Evolutionary conservation across 352 stramenopile genomes (phyloP).

Genomic region (Pythium diclinum): DNA sequence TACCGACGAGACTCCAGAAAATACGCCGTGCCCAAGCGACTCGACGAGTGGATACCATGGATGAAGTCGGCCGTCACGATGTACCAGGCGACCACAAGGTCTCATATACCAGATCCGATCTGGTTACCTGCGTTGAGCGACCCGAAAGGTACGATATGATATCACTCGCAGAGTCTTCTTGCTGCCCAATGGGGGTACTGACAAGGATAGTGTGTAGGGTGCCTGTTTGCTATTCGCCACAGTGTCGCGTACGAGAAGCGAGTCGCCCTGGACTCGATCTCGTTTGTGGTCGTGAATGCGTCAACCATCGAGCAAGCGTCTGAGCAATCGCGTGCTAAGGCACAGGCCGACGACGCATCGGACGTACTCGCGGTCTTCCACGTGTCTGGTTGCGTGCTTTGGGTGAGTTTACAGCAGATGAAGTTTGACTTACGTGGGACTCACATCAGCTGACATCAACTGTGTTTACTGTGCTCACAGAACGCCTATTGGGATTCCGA

Average conservation of each 20-base stretch:
- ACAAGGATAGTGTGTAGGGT: conserved; percentile 22
- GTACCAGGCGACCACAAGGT: conserved; percentile 3
- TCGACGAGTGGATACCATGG: conserved; percentile 19
- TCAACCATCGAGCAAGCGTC: neutral
- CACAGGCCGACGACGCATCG: neutral
- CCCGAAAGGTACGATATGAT: conserved; percentile 36
- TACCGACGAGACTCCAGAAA: neutral
- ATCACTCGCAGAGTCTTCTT: neutral
- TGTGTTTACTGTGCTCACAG: conserved; percentile 20
- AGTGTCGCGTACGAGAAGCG: conserved; percentile 27
- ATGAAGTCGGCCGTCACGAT: conserved; percentile 13
- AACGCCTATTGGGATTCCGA: conserved; percentile 36
- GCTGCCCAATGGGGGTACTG: neutral
- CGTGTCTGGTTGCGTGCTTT: conserved; percentile 41
- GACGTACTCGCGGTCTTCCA: conserved; percentile 33
- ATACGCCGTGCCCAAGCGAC: conserved; percentile 5
- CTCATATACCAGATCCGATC: conserved; percentile 15
- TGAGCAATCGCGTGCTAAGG: neutral
- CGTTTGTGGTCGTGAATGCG: conserved; percentile 21
- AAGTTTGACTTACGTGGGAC: neutral
- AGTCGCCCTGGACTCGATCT: conserved; percentile 24
- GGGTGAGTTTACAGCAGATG: conserved; percentile 28
- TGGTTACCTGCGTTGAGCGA: conserved; percentile 42
- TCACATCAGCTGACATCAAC: neutral
- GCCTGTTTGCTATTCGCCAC: conserved; percentile 36